Conservation (phyloP, 106 monocot species). For the Apostasia ramifera region DNA sequence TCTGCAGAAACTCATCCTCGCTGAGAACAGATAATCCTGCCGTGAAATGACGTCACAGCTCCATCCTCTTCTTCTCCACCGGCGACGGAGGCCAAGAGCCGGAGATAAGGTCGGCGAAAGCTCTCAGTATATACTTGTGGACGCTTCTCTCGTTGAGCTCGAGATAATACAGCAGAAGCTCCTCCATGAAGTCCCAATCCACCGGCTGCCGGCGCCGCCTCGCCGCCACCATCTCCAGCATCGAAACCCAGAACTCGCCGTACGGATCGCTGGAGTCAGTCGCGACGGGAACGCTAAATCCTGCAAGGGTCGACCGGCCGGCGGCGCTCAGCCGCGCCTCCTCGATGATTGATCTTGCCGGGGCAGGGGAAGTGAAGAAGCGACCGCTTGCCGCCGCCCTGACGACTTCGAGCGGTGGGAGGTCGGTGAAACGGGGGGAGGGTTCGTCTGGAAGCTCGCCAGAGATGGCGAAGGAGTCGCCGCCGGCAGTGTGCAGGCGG, state of each 20-base stretch:
- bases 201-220: conserved; percentile 8
- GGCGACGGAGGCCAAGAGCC: not conserved
- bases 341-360: not conserved
- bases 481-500: too few species aligned
- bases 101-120: conserved; percentile 23
- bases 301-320: not conserved
- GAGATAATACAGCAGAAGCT: conserved; percentile 31
- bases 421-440: not conserved
- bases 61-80: conserved; percentile 1
- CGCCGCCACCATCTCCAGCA: conserved; percentile 53
- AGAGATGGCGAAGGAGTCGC: not conserved
- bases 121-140: conserved; percentile 19
- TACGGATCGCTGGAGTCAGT: conserved; percentile 34
- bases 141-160: conserved; percentile 25
- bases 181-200: conserved; percentile 38
- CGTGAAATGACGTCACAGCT: conserved; percentile 3
- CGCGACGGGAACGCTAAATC: conserved; percentile 20
- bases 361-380: conserved; percentile 24
- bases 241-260: conserved; percentile 41
- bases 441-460: not conserved
- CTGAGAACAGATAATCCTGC: too few species aligned
- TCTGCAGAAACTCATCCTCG: too few species aligned
- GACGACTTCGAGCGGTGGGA: not conserved
- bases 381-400: conserved; percentile 2
- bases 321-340: not conserved